These are phyloP conservation scores for Citrullus mucosospermus DNA, from an alignment of 306 rosid genomes.

Conservation along the genomic window DNA sequence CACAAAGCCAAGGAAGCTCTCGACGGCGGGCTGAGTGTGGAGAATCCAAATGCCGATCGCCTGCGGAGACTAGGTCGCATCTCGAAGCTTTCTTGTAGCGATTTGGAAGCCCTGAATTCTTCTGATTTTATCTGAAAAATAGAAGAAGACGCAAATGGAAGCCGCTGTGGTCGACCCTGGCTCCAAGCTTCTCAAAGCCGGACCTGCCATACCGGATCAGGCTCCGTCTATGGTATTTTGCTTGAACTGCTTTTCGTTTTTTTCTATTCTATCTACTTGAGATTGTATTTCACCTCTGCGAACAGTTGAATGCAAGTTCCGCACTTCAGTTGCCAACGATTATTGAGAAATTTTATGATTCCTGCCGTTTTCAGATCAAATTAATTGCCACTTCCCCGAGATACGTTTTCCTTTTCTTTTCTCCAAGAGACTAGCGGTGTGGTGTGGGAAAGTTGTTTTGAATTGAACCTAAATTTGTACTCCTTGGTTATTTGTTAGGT, in stretches of 20 bases:
- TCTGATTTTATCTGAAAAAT: not conserved
- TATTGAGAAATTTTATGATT: not conserved
- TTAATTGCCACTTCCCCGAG: not conserved
- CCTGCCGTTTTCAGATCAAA: not conserved
- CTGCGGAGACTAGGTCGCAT: not conserved
- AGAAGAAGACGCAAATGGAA: constrained; percentile 30
- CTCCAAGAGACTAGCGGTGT: not conserved
- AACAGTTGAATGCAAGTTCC: not conserved
- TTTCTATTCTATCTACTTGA: not conserved
- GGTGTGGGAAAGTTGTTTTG: not conserved
- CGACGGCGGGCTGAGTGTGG: not conserved
- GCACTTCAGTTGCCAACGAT: not conserved
- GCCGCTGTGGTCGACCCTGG: constrained; percentile 85
- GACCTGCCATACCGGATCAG: constrained; percentile 93
- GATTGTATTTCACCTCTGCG: not conserved
- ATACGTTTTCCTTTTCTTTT: not conserved
- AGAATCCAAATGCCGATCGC: not conserved
- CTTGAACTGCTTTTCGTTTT: not conserved
- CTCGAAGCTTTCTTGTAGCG: not conserved
- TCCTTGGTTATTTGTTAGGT: not conserved
- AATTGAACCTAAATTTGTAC: not conserved
- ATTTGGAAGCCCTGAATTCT: not conserved
- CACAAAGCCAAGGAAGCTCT: not conserved
- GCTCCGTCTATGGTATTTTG: constrained; percentile 64
- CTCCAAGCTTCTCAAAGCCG: constrained; percentile 84